Evolutionary conservation across 768 basidiomycete species (phyloP).

Genomic region (Agaricus subrufescens): DNA sequence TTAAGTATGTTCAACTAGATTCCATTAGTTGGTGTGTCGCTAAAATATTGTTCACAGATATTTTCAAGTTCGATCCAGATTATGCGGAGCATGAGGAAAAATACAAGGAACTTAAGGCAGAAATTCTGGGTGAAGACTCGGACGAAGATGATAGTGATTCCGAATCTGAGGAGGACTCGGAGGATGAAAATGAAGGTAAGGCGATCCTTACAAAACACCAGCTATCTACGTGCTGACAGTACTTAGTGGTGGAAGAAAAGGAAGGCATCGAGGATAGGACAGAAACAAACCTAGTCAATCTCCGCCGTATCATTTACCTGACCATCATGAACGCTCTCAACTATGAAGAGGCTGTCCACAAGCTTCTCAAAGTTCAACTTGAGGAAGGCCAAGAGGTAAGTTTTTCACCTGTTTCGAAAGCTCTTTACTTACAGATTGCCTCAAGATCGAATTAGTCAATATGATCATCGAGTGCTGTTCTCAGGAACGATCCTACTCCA

Average conservation of each 20-base stretch:
- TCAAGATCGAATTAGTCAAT: slow-evolving; percentile 89
- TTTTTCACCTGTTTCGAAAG: not conserved
- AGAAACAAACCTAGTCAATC: slow-evolving; percentile 92
- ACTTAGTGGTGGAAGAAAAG: slow-evolving; percentile 64
- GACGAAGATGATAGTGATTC: slow-evolving; percentile 63
- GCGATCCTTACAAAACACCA: slow-evolving; percentile 24
- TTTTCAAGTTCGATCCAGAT: slow-evolving; percentile 92
- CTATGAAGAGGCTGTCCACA: slow-evolving; percentile 99
- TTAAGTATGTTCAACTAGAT: slow-evolving; percentile 61
- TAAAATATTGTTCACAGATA: slow-evolving; percentile 45
- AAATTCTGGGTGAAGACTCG: slow-evolving; percentile 89
- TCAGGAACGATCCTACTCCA: slow-evolving; percentile 96
- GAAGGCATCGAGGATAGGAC: slow-evolving; percentile 93
- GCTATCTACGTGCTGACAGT: not conserved
- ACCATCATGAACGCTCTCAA: slow-evolving; percentile 99
- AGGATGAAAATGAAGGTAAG: slow-evolving; percentile 51
- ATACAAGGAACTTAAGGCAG: slow-evolving; percentile 85
- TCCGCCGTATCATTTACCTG: slow-evolving; percentile 90
- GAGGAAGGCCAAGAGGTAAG: slow-evolving; percentile 91
- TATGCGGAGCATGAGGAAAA: slow-evolving; percentile 91
- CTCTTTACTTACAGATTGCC: not conserved
- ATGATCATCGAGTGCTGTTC: slow-evolving; percentile 99
- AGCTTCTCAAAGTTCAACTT: slow-evolving; percentile 89
- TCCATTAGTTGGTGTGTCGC: not conserved
- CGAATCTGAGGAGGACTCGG: slow-evolving; percentile 59